A percentile compares a stretch with the other conserved stretches of the same genome.
These are phyloP conservation scores for Ilex asprella DNA, from an alignment of 257 asterid genomes.

Conservation along the genomic window DNA sequence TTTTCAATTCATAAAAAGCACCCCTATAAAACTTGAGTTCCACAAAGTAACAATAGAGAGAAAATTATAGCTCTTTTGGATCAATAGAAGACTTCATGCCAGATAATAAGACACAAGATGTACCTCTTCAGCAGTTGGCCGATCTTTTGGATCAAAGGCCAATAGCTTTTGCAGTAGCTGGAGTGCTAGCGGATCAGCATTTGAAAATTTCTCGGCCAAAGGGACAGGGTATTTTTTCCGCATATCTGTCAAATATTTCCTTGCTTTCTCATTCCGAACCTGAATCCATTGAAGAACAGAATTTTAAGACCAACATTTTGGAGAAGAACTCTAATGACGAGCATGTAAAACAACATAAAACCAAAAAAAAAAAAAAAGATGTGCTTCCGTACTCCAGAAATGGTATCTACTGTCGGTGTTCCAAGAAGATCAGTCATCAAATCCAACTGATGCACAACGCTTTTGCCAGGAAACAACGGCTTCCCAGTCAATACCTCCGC, in stretches of 20 bases:
- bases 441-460: slow-evolving; percentile 1
- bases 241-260: not conserved
- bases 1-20: too few species aligned
- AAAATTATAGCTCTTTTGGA: too few species aligned
- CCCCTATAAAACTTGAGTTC: too few species aligned
- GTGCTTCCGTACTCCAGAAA: not conserved
- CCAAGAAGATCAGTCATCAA: slow-evolving; percentile 2
- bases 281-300: not conserved
- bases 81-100: too few species aligned
- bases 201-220: not conserved
- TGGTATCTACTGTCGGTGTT: not conserved
- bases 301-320: not conserved
- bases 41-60: too few species aligned
- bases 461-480: not conserved
- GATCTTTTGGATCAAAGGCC: slow-evolving; percentile 2
- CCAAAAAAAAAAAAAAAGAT: not conserved
- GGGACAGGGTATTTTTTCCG: not conserved
- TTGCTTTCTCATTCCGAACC: slow-evolving; percentile 1
- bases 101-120: too few species aligned
- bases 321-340: too few species aligned
- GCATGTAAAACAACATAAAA: not conserved
- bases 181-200: not conserved
- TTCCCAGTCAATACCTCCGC: slow-evolving; percentile 1
- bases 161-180: not conserved
- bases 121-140: slow-evolving; percentile 4